These are phyloP conservation scores for Coniferiporia sulphurascens DNA, from an alignment of 1,284 basidiomycete genomes.

Conservation along the genomic window DNA sequence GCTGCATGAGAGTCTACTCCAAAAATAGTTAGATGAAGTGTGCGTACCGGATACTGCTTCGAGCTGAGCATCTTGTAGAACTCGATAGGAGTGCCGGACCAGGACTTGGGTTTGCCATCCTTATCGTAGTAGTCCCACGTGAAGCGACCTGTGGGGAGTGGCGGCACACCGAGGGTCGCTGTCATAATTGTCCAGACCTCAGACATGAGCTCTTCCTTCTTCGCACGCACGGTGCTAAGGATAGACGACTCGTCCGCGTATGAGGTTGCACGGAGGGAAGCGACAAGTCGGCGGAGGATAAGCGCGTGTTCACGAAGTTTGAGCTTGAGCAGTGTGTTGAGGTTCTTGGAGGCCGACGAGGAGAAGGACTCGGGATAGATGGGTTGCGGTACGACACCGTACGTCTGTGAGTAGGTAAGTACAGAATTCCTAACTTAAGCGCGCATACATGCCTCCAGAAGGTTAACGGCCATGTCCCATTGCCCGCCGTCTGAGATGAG, in stretches of 20 bases:
- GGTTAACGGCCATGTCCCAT: slow-evolving; percentile 92
- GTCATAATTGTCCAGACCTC: slow-evolving; percentile 87
- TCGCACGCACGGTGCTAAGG: slow-evolving; percentile 53
- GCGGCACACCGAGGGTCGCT: slow-evolving; percentile 83
- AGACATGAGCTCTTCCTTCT: slow-evolving; percentile 81
- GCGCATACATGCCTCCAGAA: slow-evolving; percentile 51
- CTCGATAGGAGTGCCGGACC: slow-evolving; percentile 77
- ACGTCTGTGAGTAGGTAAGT: slow-evolving; percentile 41
- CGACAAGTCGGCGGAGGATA: slow-evolving; percentile 64
- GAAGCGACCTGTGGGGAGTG: slow-evolving; percentile 64
- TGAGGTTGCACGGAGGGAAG: slow-evolving; percentile 41
- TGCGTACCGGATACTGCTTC: slow-evolving; percentile 50
- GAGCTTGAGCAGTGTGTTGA: slow-evolving; percentile 80
- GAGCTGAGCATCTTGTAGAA: slow-evolving; percentile 67
- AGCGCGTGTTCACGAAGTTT: slow-evolving; percentile 91
- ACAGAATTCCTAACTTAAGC: neutral
- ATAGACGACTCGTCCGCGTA: slow-evolving; percentile 38
- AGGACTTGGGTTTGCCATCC: slow-evolving; percentile 70
- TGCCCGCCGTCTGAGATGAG: slow-evolving; percentile 92
- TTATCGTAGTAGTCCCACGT: slow-evolving; percentile 88
- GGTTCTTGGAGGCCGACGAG: slow-evolving; percentile 66
- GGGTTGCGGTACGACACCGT: slow-evolving; percentile 79
- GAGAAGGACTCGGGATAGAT: slow-evolving; percentile 86
- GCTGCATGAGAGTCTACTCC: neutral
- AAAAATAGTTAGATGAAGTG: slow-evolving; percentile 4